Base-by-base conservation (phyloP, 1,284 basidiomycete genomes). In the Papiliotrema terrestris region DNA sequence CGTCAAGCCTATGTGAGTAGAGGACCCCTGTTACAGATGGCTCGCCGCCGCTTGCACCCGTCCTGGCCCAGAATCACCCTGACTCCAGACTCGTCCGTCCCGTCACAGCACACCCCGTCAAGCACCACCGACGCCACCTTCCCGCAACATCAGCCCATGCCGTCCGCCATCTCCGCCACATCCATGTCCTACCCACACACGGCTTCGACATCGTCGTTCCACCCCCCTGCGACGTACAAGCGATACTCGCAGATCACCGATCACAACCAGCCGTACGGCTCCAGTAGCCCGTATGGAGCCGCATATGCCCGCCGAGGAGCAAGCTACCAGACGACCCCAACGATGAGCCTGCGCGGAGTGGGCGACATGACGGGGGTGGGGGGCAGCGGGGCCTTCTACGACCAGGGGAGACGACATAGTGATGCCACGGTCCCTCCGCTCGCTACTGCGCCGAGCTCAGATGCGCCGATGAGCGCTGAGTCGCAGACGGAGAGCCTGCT, bases 1-100 rank as follows among this genome's bases (percentile, higher is more conserved):
- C 43, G 20, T 14, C 9, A 14, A 52, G 43, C 23, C 51, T 44
- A 2, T 52, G 51, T 52, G 29, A 52, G 51, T 52, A n/a, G n/a
- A n/a, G n/a, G n/a, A n/a, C n/a, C n/a, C n/a, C n/a, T n/a, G n/a
- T n/a, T n/a, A n/a, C n/a, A n/a, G n/a, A n/a, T n/a, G n/a, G 35
- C 35, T 22, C 17, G 35, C 25, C 8, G n/a, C 22, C 8, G 48
- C 11, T 20, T 22, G 17, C 11, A 8, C 15, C n/a, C n/a, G n/a
- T n/a, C n/a, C n/a, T n/a, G n/a, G n/a, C n/a, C n/a, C n/a, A n/a
- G n/a, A n/a, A n/a, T n/a, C n/a, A n/a, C n/a, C n/a, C 23, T 50
- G 25, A 43, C 22, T 3, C 17, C 49, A 42, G 49, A 42, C 39
- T 50, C 49, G 37, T 36, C 32, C 32, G 39, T 32, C 23, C n/a